phyloP scores from a whole-genome alignment of 352 stramenopile genomes.

The Globisporangium solare region DNA sequence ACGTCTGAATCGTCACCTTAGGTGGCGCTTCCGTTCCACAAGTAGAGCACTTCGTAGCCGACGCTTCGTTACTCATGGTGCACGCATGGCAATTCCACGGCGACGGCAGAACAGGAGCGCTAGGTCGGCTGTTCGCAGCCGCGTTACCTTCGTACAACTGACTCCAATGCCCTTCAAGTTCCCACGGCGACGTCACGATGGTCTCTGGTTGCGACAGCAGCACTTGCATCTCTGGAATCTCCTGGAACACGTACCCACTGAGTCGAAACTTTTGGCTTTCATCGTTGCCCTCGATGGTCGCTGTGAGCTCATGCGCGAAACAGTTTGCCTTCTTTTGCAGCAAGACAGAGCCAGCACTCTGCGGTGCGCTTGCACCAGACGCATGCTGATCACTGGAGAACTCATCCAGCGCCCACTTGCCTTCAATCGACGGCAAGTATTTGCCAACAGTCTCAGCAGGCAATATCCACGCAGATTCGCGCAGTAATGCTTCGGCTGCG shows the following conservation, averaged over 20 bases:
- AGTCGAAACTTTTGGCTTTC: slow-evolving; percentile 47
- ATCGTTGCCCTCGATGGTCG: slow-evolving; percentile 46
- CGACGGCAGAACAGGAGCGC: slow-evolving; percentile 17
- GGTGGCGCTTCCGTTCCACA: slow-evolving; percentile 58
- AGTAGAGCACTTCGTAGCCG: slow-evolving; percentile 57
- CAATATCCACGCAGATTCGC: slow-evolving; percentile 61
- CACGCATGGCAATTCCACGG: slow-evolving; percentile 72
- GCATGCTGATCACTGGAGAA: slow-evolving; percentile 57
- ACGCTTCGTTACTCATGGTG: slow-evolving; percentile 71
- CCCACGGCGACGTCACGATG: slow-evolving; percentile 26
- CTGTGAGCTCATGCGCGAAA: slow-evolving; percentile 57
- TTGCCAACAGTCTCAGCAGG: slow-evolving; percentile 26
- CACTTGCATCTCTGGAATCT: slow-evolving; percentile 47
- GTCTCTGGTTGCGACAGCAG: slow-evolving; percentile 27
- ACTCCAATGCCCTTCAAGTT: slow-evolving; percentile 76
- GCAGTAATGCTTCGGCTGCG: slow-evolving; percentile 37
- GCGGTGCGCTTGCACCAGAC: slow-evolving; percentile 19
- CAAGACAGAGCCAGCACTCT: slow-evolving; percentile 69
- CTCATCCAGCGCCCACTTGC: slow-evolving; percentile 79
- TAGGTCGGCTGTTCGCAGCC: slow-evolving; percentile 9
- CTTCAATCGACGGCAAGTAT: slow-evolving; percentile 62
- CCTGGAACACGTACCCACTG: slow-evolving; percentile 50
- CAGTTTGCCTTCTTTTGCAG: slow-evolving; percentile 52
- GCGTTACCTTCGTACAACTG: slow-evolving; percentile 43
- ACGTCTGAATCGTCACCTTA: slow-evolving; percentile 27